Base-by-base conservation (phyloP, 202 grass and related monocot species). In the Bolboschoenoplectus hybrid region DNA sequence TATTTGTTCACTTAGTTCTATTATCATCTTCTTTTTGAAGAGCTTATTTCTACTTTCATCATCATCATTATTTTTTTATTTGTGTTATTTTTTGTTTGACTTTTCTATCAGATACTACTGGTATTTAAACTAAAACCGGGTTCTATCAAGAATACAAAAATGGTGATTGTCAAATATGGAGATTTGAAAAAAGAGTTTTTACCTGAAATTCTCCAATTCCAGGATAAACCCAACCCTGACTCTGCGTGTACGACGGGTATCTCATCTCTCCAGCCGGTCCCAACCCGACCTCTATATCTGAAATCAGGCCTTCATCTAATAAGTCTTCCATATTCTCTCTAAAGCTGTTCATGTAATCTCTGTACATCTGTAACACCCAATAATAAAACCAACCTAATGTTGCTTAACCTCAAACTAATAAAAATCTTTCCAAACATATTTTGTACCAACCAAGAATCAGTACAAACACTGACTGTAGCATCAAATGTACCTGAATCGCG, bases 191-290 rank as follows among this genome's bases (percentile, higher is more conserved):
- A 19, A 51, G 67, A 76, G 10, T 44, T 1, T 44, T 19, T 91
- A 91, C 95, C 75, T 93, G 93, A 82, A 97, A 95, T 87, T 89
- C 89, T 60, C 93, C 93, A 86, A 93, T 95, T 80, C 95, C 95
- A 26, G 95, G 93, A 91, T 92, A 97, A 49, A 34, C 81, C 89
- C 95, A 97, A 16, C 91, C 93, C 41, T 97, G 95, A 41, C 13
- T 82, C 77, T 91, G 17, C 5, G 89, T 60, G 69, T 92, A 97
- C 4, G 92, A 95, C 0, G 91, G 93, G 85, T 97, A 97, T 84
- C 95, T 93, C 47, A 97, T 83, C 63, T 97, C 95, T 50, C 93
- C 93, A 3, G 87, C 88, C 13, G 95, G 93, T 32, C 95, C 95
- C 12, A 97, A 91, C 6, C 95, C 95, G 0, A 97, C 93, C 90